Base-by-base conservation (phyloP, 768 basidiomycete genomes). In the Pleurotus djamor region DNA sequence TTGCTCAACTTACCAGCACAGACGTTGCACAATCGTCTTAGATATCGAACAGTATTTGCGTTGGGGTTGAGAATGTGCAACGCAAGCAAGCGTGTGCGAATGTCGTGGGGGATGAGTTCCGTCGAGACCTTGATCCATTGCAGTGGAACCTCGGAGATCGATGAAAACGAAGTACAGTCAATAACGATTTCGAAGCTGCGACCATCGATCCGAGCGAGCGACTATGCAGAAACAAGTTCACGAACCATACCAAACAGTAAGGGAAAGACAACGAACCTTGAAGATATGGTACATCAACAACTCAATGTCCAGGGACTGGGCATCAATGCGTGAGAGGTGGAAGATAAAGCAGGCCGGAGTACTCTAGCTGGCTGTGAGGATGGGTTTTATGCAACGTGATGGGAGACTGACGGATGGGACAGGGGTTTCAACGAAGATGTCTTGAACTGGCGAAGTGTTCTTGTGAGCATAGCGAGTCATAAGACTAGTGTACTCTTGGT, bases 101-200 rank as follows among this genome's bases (percentile, higher is more conserved):
- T 81, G 60, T 94, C 91, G 28, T 71, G 68, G 5, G 93, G 91
- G 57, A 90, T 83, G 16, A 91, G 74, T 67, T 93, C 90, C 10
- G 86, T 81, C 60, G 89, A 87, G 57, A 85, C 88, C 70, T 89
- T 91, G 48, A 94, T 68, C 89, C 89, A 92, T 61, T 90, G 88
- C 7, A 91, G 74, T 0, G 94, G 93, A 6, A 94, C 76, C 71
- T 94, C 91, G 0, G 91, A 91, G 8, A 81, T 79, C 2, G 87
- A 78, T 3, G 85, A 80, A 68, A 94, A 94, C 7, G 81, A 82
- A 37, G 92, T 94, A 72, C 88, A 93, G 64, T 96, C 93, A 35
- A 94, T 67, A 62, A 96, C 82, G 50, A 96, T 74, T 49, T 93
- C 89, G 67, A 88, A 91, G 3, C 68, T 60, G 33, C 79, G 79